phyloP scores from a whole-genome alignment of 2,329 filamentous ascomycete species.

The Arthrobotrys iridis region DNA sequence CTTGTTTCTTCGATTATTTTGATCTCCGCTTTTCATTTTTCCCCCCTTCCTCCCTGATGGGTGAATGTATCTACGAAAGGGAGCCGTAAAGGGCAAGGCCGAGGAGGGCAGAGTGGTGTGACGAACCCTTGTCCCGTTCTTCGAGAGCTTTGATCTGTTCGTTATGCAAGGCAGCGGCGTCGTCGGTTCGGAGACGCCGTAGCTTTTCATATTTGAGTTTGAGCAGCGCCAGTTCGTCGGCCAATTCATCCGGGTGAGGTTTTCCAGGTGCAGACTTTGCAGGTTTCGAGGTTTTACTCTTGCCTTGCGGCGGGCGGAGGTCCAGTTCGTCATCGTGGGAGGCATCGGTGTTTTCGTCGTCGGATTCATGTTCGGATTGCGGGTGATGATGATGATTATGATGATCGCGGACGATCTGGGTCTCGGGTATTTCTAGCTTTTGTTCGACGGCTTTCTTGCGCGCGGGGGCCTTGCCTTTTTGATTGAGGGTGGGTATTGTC shows the following conservation, averaged over 20 bases:
- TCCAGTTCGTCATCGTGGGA: conserved; percentile 11
- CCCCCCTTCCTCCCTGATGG: too few relatives aligned
- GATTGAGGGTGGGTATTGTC: conserved; percentile 4
- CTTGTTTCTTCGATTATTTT: too few relatives aligned
- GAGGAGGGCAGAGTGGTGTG: neutral
- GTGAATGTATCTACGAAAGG: too few relatives aligned
- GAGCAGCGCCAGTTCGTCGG: conserved; percentile 31
- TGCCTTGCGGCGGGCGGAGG: neutral
- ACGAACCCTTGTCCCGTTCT: conserved; percentile 40
- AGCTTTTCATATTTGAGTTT: conserved; percentile 42
- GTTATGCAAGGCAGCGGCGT: conserved; percentile 26
- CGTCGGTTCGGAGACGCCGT: conserved; percentile 28
- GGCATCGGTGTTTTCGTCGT: neutral
- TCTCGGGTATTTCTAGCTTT: conserved; percentile 37
- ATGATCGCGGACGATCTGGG: conserved; percentile 5
- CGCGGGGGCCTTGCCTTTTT: neutral
- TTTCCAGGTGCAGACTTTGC: neutral
- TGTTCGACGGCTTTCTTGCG: conserved; percentile 4
- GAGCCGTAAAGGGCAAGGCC: too few relatives aligned
- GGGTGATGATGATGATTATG: too few relatives aligned
- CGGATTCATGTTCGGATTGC: too few relatives aligned
- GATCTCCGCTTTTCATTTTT: too few relatives aligned
- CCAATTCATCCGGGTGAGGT: neutral
- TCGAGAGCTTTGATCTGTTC: conserved; percentile 34
- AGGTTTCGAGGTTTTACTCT: neutral